Evolutionary conservation across 2,329 filamentous ascomycete species (phyloP).

Genomic region (Neobulgaria alba): DNA sequence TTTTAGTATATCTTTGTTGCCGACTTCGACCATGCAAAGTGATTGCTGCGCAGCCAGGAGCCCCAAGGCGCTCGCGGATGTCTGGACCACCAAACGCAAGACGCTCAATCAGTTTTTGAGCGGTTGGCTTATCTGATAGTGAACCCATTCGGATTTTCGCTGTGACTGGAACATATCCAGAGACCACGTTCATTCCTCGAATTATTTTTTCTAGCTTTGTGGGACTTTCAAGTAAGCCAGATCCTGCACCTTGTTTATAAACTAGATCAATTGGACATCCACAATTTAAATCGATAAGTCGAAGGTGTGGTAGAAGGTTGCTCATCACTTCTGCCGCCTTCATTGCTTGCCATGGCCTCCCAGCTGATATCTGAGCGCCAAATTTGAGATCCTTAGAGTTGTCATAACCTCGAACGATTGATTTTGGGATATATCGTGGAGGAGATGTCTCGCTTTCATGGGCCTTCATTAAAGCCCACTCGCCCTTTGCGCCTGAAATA

Average conservation of each 20-base stretch:
- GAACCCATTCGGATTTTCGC: conserved; percentile 93
- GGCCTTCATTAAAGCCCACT: conserved; percentile 92
- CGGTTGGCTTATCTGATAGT: conserved; percentile 68
- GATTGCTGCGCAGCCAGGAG: conserved; percentile 84
- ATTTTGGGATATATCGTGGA: conserved; percentile 52
- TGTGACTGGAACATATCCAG: conserved; percentile 82
- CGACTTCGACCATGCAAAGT: conserved; percentile 89
- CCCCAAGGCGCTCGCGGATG: conserved; percentile 58
- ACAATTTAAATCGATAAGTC: conserved; percentile 91
- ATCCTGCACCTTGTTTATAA: conserved; percentile 79
- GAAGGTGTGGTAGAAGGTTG: conserved; percentile 68
- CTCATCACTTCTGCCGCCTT: conserved; percentile 81
- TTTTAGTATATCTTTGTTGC: conserved; percentile 87
- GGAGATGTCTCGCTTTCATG: conserved; percentile 74
- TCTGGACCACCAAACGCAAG: conserved; percentile 74
- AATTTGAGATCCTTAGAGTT: conserved; percentile 78
- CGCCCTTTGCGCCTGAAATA: conserved; percentile 79
- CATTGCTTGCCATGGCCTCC: conserved; percentile 82
- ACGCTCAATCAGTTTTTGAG: conserved; percentile 71
- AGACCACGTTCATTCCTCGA: conserved; percentile 91
- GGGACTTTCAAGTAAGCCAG: conserved; percentile 79
- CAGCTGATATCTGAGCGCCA: conserved; percentile 85
- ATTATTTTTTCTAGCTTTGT: conserved; percentile 91
- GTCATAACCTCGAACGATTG: conserved; percentile 68
- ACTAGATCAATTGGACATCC: conserved; percentile 96